Conservation (phyloP, 345 rosid species). For the Melaleuca alternifolia region DNA sequence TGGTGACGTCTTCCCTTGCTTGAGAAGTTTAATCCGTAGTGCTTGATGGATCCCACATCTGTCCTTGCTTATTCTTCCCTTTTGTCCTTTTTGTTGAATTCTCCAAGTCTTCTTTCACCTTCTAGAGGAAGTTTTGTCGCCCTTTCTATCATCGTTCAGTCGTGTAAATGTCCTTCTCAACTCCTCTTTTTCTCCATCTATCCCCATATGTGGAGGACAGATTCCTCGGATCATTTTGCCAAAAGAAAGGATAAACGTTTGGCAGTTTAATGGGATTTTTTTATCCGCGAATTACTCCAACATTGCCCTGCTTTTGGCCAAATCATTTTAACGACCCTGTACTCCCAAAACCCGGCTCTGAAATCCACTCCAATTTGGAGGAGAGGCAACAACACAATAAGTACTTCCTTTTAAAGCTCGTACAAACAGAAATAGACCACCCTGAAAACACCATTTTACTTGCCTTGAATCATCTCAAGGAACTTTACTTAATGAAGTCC, state of each 20-base stretch:
- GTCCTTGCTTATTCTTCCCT: neutral
- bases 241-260: neutral
- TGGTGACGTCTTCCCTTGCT: neutral
- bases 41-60: neutral
- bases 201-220: neutral
- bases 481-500: neutral
- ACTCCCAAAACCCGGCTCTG: neutral
- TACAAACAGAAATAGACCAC: neutral
- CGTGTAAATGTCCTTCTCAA: neutral
- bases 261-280: neutral
- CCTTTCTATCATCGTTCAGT: neutral
- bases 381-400: neutral
- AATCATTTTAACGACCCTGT: neutral
- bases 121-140: neutral
- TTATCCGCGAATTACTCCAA: neutral
- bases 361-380: neutral
- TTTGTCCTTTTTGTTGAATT: neutral
- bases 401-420: neutral
- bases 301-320: neutral
- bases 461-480: neutral
- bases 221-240: neutral
- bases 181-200: neutral
- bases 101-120: neutral
- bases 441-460: neutral
- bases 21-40: neutral